Conservation (phyloP, 306 rosid species). For the Bauhinia variegata region DNA sequence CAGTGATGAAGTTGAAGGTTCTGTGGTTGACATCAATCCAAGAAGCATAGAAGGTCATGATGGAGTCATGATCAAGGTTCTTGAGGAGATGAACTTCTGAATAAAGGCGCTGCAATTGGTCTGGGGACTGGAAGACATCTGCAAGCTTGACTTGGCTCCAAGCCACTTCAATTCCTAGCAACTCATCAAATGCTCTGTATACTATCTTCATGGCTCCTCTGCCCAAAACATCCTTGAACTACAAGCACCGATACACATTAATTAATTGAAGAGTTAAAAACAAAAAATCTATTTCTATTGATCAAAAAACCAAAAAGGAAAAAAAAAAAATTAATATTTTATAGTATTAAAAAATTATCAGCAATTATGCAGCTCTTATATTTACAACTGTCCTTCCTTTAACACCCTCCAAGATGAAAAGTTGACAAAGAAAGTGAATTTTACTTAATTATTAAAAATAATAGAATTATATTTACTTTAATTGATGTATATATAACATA, state of each 20-base stretch:
- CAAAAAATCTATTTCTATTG: no score
- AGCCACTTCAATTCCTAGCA: constrained; percentile 82
- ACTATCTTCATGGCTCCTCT: constrained; percentile 91
- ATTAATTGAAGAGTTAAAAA: not conserved
- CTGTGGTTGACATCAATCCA: constrained; percentile 68
- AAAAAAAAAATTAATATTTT: no score
- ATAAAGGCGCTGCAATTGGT: constrained; percentile 75
- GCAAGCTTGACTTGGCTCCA: constrained; percentile 89
- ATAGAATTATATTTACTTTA: no score
- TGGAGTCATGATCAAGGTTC: constrained; percentile 73
- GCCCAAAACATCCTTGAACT: constrained; percentile 79
- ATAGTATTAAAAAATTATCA: no score
- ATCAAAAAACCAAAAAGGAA: no score
- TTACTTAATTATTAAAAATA: no score
- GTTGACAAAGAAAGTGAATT: no score
- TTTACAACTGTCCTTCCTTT: no score
- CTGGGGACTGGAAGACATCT: constrained; percentile 70
- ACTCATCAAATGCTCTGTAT: constrained; percentile 78
- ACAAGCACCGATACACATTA: constrained; percentile 16
- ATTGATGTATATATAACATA: no score
- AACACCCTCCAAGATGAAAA: no score
- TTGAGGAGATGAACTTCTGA: constrained; percentile 92
- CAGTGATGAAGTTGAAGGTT: constrained; percentile 92
- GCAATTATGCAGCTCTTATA: no score
- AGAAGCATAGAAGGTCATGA: constrained; percentile 67